A percentile compares a stretch with the other conserved stretches of the same genome.
These are phyloP conservation scores for Osmanthus fragrans DNA, from an alignment of 257 asterid genomes.

Conservation along the genomic window DNA sequence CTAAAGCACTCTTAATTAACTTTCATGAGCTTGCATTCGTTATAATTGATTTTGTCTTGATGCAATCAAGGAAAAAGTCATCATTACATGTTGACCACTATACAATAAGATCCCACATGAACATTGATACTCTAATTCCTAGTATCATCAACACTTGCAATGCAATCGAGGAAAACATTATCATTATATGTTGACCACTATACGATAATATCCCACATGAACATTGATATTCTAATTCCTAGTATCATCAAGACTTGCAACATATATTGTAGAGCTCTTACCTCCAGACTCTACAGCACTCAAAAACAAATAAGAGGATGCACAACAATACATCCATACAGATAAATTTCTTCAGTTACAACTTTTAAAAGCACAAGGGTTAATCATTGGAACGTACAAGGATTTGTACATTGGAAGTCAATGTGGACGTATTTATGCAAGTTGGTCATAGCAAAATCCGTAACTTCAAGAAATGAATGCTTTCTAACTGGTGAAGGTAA, in stretches of 20 bases:
- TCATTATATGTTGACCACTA: too few species aligned
- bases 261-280: not conserved
- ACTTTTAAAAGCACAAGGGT: not conserved
- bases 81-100: not conserved
- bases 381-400: not conserved
- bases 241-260: not conserved
- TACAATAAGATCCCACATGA: not conserved
- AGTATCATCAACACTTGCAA: not conserved
- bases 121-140: not conserved
- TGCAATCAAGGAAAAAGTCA: not conserved
- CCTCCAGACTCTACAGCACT: not conserved
- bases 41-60: not conserved
- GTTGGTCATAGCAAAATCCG: not conserved
- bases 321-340: not conserved
- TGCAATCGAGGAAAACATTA: too few species aligned
- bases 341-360: not conserved
- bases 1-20: not conserved
- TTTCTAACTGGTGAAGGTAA: not conserved
- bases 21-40: not conserved
- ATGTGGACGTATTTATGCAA: not conserved
- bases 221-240: not conserved
- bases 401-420: not conserved
- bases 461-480: not conserved
- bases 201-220: not conserved
- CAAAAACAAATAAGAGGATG: not conserved